A percentile compares a stretch with the other conserved stretches of the same genome.
Evolutionary conservation across 129 eudicot species (phyloP).

Genomic region (Saussurea involucrata): DNA sequence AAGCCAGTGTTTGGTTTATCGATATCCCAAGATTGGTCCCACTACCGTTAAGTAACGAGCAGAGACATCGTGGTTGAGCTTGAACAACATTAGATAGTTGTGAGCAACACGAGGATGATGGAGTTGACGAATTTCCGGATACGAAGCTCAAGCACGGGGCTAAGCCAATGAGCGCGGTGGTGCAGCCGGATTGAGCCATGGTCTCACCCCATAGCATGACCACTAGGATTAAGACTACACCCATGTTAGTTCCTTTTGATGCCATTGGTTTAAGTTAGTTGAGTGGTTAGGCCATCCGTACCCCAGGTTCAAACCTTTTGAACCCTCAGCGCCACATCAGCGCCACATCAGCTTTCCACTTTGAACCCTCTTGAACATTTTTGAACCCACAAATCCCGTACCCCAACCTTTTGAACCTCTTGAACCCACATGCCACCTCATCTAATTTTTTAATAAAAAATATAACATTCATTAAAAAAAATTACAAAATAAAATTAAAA

Average conservation of each 20-base stretch:
- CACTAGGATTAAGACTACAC: slow-evolving; percentile 26
- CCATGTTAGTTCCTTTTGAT: slow-evolving; percentile 16
- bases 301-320: no score
- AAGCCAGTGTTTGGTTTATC: slow-evolving; percentile 52
- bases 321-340: no score
- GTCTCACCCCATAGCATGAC: slow-evolving; percentile 32
- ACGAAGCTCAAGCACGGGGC: slow-evolving; percentile 54
- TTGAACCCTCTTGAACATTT: no score
- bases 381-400: no score
- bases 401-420: no score
- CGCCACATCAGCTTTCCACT: no score
- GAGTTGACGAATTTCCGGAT: slow-evolving; percentile 50
- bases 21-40: slow-evolving; percentile 42
- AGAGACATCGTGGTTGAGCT: slow-evolving; percentile 58
- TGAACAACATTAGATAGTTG: slow-evolving; percentile 45
- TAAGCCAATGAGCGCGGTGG: slow-evolving; percentile 50
- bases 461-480: no score
- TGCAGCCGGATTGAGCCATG: slow-evolving; percentile 66
- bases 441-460: no score
- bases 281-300: no score
- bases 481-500: no score
- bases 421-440: no score
- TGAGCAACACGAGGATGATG: slow-evolving; percentile 70
- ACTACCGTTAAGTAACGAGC: slow-evolving; percentile 41
- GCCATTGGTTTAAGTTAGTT: slow-evolving; percentile 30